Conservation (phyloP, 1,284 basidiomycete species). For the Cryptococcus sp. region DNA sequence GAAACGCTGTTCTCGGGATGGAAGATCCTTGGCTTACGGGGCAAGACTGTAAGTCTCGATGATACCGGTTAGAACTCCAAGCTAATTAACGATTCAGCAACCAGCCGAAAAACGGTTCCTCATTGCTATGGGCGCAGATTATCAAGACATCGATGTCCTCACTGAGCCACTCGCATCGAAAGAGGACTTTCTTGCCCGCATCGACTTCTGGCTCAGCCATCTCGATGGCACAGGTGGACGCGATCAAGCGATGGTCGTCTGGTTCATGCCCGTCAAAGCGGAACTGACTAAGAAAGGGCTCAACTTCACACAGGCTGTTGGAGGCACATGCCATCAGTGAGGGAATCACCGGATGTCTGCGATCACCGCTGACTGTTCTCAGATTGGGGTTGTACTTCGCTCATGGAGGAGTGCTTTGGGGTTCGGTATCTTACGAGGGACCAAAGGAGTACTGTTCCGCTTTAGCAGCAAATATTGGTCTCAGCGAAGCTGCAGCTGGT, state of each 20-base stretch:
- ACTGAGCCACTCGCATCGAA: conserved; percentile 14
- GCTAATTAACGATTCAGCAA: conserved; percentile 12
- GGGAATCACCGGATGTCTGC: not conserved
- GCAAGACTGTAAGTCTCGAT: conserved; percentile 11
- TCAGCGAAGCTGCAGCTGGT: not conserved
- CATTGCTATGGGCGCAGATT: conserved; percentile 39
- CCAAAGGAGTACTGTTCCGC: conserved; percentile 20
- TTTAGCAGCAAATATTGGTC: too few species aligned
- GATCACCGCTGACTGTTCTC: conserved; percentile 1
- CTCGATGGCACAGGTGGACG: conserved; percentile 15
- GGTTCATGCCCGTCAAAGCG: conserved; percentile 26
- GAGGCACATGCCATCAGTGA: conserved; percentile 24
- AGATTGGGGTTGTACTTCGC: conserved; percentile 23
- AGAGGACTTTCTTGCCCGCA: conserved; percentile 25
- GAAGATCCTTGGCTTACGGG: conserved; percentile 34
- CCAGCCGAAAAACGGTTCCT: conserved; percentile 35
- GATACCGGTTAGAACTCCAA: not conserved
- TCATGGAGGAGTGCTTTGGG: conserved; percentile 37
- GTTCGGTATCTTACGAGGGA: conserved; percentile 23
- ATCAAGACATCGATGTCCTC: conserved; percentile 36
- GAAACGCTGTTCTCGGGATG: conserved; percentile 33
- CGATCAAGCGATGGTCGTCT: conserved; percentile 24
- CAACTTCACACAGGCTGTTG: conserved; percentile 24
- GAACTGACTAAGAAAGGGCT: conserved; percentile 20
- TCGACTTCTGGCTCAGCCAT: conserved; percentile 19